Evolutionary conservation across 2,329 filamentous ascomycete species (phyloP).

Genomic region (Conoideocrella luteorostrata): DNA sequence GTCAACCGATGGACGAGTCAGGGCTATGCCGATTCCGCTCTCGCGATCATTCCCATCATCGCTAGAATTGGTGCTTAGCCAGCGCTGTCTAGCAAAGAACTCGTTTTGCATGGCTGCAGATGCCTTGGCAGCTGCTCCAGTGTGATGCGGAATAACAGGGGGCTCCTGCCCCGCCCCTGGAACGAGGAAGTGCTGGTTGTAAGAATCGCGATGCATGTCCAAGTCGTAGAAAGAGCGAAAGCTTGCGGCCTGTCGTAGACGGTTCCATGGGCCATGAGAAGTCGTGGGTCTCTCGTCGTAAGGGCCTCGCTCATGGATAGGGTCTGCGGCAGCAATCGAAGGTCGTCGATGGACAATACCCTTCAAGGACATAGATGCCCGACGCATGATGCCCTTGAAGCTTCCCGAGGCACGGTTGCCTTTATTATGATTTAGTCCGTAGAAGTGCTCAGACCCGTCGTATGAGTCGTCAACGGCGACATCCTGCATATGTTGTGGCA

Average conservation of each 20-base stretch:
- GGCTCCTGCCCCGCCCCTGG: slow-evolving; percentile 48
- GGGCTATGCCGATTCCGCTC: slow-evolving; percentile 57
- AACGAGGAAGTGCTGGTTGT: slow-evolving; percentile 29
- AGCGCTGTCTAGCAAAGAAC: slow-evolving; percentile 32
- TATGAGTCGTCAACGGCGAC: slow-evolving; percentile 26
- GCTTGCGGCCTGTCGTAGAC: slow-evolving; percentile 44
- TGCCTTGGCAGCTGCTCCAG: slow-evolving; percentile 55
- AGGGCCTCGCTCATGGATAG: slow-evolving; percentile 20
- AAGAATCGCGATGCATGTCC: slow-evolving; percentile 22
- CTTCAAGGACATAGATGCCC: slow-evolving; percentile 49
- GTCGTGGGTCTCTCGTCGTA: slow-evolving; percentile 34
- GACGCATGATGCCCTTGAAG: slow-evolving; percentile 46
- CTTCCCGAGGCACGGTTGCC: slow-evolving; percentile 22
- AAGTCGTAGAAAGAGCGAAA: slow-evolving; percentile 41
- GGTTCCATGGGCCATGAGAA: slow-evolving; percentile 44
- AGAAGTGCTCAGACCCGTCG: slow-evolving; percentile 17
- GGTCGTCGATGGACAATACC: slow-evolving; percentile 45
- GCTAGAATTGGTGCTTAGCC: slow-evolving; percentile 31
- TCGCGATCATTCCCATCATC: slow-evolving; percentile 52
- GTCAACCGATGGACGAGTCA: slow-evolving; percentile 37
- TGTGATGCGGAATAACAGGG: slow-evolving; percentile 53
- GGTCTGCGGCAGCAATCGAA: slow-evolving; percentile 30
- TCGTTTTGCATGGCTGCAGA: slow-evolving; percentile 55
- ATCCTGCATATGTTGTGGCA: slow-evolving; percentile 24
- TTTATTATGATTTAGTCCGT: slow-evolving; percentile 18